Base-by-base conservation (phyloP, 2,329 filamentous ascomycete species). In the Botryotinia globosa region DNA sequence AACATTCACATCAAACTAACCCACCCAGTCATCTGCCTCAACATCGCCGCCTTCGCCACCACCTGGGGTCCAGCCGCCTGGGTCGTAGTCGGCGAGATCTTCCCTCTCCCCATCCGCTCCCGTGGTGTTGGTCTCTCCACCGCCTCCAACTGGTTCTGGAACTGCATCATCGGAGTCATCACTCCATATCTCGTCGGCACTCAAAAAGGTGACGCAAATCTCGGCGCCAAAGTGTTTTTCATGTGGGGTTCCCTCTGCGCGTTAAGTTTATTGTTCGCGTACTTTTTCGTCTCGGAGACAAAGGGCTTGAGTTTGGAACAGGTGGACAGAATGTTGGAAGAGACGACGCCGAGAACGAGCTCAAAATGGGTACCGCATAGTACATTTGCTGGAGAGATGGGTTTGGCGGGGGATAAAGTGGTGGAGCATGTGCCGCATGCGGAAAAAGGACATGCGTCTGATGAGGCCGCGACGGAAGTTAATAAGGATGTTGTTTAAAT, bases 31-130 rank as follows among this genome's bases (percentile, higher is more conserved):
- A 96, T 96, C 80, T 92, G 90, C 84, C 65, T 97, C 85, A 96
- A 94, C 87, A 94, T 97, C 86, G 94, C 94, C 87, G 95, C 91
- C 87, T 97, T 97, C 82, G 94, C 94, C 74, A 90, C 88, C 73
- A 97, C 94, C 76, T 97, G 93, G 94, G 94, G 94, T 69, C 93
- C 93, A 16, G 75, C 73, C 51, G 88, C 92, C 65, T 94, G 92
- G 92, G 89, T 92, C 70, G 87, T 97, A 78, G 94, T 96, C 79
- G 94, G 94, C 81, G 94, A 97, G 85, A 92, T 96, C 83, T 97
- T 92, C 88, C 93, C 94, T 73, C 89, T 97, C 70, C 93, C 92
- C 74, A 95, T 97, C 83, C 92, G 94, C 79, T 92, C 94, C 58
- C 92, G 93, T 77, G 94, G 94, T 84, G 93, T 97, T 74, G 93